Conservation (phyloP, 805 yeast species). For the Yueomyces sinensis region DNA sequence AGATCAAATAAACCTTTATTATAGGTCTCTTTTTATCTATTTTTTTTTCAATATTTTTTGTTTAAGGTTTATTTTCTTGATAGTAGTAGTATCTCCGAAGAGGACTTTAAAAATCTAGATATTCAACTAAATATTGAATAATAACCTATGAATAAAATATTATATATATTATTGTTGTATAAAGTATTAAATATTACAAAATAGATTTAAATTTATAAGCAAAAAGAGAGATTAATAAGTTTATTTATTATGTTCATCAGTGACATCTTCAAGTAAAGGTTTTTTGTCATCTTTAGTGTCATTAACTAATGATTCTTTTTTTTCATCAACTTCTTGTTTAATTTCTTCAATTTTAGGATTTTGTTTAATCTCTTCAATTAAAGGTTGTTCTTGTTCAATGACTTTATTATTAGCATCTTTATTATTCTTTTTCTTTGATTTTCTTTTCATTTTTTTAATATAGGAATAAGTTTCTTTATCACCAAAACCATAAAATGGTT, state of each 20-base stretch:
- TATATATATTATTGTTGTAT: too few species aligned
- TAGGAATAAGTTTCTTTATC: slow-evolving; percentile 26
- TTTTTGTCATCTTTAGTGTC: background rate
- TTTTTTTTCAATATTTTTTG: too few species aligned
- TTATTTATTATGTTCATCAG: background rate
- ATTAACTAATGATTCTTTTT: background rate
- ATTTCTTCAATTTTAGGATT: slow-evolving; percentile 2
- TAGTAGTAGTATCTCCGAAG: too few species aligned
- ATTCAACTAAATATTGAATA: too few species aligned
- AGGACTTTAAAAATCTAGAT: too few species aligned
- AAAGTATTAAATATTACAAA: too few species aligned
- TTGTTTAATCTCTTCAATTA: background rate
- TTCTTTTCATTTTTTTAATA: slow-evolving; percentile 21
- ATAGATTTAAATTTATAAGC: too few species aligned
- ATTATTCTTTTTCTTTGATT: slow-evolving; percentile 17
- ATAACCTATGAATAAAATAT: too few species aligned
- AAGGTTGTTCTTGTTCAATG: background rate
- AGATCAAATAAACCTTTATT: too few species aligned
- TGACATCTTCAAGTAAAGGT: background rate
- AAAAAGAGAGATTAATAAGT: too few species aligned
- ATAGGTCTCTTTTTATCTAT: too few species aligned
- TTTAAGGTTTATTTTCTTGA: too few species aligned
- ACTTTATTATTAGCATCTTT: slow-evolving; percentile 4
- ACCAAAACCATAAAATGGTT: slow-evolving; percentile 81
- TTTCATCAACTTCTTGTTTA: background rate